These are phyloP conservation scores for Magnaporthiopsis incrustans DNA, from an alignment of 2,329 filamentous ascomycete species.

Conservation along the genomic window DNA sequence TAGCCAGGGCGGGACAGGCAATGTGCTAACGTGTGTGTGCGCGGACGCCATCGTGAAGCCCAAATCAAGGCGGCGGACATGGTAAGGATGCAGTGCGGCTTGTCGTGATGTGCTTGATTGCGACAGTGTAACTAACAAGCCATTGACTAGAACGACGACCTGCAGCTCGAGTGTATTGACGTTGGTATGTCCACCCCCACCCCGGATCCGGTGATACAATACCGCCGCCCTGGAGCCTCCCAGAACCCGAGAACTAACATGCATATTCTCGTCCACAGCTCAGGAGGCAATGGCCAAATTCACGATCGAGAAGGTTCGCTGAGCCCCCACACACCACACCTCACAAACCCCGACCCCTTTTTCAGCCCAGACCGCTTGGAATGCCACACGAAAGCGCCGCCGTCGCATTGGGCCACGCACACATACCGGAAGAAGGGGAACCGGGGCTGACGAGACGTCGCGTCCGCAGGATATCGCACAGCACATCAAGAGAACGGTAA, in stretches of 20 bases:
- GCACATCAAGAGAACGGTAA: constrained; percentile 87
- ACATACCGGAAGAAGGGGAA: neutral
- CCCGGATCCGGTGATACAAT: neutral
- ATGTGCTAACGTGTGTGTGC: neutral
- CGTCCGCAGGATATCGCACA: constrained; percentile 75
- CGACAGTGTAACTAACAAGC: neutral
- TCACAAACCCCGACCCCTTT: neutral
- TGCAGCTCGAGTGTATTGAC: constrained; percentile 94
- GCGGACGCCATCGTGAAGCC: constrained; percentile 41
- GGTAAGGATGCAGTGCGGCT: constrained; percentile 46
- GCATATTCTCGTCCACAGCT: constrained; percentile 27
- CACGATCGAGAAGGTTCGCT: constrained; percentile 51
- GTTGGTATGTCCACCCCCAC: constrained; percentile 65
- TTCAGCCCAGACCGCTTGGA: neutral
- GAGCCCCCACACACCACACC: neutral
- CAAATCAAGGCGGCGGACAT: constrained; percentile 98
- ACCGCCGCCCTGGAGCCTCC: constrained; percentile 12
- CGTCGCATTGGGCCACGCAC: neutral
- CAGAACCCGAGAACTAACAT: neutral
- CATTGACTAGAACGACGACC: constrained; percentile 79
- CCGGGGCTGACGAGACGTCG: neutral
- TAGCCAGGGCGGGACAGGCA: neutral
- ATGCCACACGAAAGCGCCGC: neutral
- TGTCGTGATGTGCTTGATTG: neutral
- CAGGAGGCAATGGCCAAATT: constrained; percentile 57